Evolutionary conservation across 176 grass and related monocot species (phyloP), one percentile per base, ranked within the genome.

Genomic region (Triticum dicoccoides): DNA sequence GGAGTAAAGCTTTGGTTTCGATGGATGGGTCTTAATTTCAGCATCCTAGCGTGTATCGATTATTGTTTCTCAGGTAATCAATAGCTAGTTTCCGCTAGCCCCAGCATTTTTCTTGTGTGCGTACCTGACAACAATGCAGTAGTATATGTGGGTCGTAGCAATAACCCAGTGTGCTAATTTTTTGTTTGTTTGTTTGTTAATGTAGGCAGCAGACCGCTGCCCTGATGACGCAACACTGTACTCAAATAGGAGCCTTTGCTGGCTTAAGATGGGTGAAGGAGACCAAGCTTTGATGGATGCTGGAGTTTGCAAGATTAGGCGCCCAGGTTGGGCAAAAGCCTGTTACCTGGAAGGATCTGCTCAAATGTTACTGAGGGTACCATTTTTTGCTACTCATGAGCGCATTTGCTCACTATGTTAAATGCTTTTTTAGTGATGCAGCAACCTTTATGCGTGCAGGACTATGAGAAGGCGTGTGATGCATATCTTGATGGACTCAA

Each of bases 191-290:
- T 72, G 78, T 49, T 49, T 49, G 33, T 34, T 87, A 14, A 10
- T 74, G 63, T 87, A 88, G 89, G 81, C 81, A 32, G 27, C 12
- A 42, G 17, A 20, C 10, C 65, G 34, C 6, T 24, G 25, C 33
- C 72, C 58, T 15, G 34, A 35, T 17, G 81, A 92, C 41, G 41
- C 49, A 62, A 80, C 45, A 9, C 29, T 92, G 24, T 77, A 61
- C 65, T 83, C 91, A 69, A 87, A 89, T 76, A 87, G 80, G 80
- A 37, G 91, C 61, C 73, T 87, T 78, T 92, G 87, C 14, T 87
- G 79, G 73, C 80, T 87, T 44, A 82, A 79, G 21, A 30, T 85
- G 84, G 87, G 84, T 63, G 15, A 75, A 33, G 87, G 80, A 45
- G 37, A 73, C 1, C 15, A 8, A 21, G 83, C 87, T 42, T 45